Conservation (phyloP, 2,329 filamentous ascomycete species). For the Hyphodiscus sp. region DNA sequence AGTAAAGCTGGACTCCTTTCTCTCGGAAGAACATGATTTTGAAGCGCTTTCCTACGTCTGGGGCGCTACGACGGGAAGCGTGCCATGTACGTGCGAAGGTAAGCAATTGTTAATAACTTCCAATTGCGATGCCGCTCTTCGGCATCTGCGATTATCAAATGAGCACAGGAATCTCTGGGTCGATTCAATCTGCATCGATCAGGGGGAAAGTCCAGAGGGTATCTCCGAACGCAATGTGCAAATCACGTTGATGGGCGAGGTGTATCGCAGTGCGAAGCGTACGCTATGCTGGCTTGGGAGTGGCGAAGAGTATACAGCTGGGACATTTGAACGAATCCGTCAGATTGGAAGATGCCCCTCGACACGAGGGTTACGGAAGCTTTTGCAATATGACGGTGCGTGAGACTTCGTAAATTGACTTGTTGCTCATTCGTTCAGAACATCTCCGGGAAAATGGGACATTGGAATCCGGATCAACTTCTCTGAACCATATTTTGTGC, state of each 20-base stretch:
- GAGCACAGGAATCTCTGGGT: slow-evolving; percentile 18
- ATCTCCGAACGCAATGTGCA: not conserved
- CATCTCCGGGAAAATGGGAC: no score
- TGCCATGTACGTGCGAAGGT: no score
- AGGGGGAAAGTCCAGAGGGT: not conserved
- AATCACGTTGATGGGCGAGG: not conserved
- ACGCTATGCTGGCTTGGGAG: not conserved
- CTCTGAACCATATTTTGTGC: not conserved
- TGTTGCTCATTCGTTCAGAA: no score
- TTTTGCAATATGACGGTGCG: no score
- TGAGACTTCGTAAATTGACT: no score
- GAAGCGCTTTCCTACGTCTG: no score
- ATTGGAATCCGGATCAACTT: not conserved
- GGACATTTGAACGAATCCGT: not conserved
- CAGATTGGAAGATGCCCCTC: no score
- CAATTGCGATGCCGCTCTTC: slow-evolving; percentile 2
- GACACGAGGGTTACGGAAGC: no score
- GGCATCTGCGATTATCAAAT: slow-evolving; percentile 4
- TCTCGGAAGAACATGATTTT: no score
- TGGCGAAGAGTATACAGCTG: slow-evolving; percentile 1
- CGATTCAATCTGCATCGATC: slow-evolving; percentile 25
- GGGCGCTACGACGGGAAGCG: no score
- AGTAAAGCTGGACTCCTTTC: no score
- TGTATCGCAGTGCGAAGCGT: not conserved
- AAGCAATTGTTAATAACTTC: no score